Percentiles rank a stretch among this genome's conserved stretches.
These are phyloP conservation scores for Cyberlindnera mississippiensis DNA, from an alignment of 805 yeast genomes.

Conservation along the genomic window DNA sequence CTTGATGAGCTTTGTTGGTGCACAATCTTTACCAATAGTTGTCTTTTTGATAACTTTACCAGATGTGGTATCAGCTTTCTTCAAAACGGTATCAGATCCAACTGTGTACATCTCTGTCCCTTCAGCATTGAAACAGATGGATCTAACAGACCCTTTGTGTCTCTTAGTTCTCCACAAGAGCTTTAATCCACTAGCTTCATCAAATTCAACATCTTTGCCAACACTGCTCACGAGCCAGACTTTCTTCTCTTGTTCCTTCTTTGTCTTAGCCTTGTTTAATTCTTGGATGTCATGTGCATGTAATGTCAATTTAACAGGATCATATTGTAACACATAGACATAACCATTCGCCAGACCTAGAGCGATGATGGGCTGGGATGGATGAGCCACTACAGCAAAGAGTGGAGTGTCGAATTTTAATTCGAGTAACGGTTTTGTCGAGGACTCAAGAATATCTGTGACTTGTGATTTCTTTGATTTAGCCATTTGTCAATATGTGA, in stretches of 20 bases:
- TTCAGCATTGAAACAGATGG: slow-evolving; percentile 53
- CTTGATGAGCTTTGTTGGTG: slow-evolving; percentile 33
- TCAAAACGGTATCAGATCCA: slow-evolving; percentile 78
- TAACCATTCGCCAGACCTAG: slow-evolving; percentile 84
- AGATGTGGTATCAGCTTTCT: slow-evolving; percentile 62
- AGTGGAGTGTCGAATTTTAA: slow-evolving; percentile 52
- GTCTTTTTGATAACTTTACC: slow-evolving; percentile 62
- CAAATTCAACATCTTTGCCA: slow-evolving; percentile 18
- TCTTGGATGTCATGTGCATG: slow-evolving; percentile 25
- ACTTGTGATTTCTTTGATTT: slow-evolving; percentile 15
- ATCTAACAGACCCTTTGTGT: slow-evolving; percentile 85
- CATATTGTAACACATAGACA: slow-evolving; percentile 57
- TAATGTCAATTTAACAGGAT: slow-evolving; percentile 42
- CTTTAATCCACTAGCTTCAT: slow-evolving; percentile 27
- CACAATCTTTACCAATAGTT: slow-evolving; percentile 3
- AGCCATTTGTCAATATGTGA: not conserved
- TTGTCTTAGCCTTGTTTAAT: slow-evolving; percentile 28
- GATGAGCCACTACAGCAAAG: slow-evolving; percentile 79
- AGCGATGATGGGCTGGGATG: slow-evolving; percentile 56
- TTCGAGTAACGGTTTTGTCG: slow-evolving; percentile 32
- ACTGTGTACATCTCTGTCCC: slow-evolving; percentile 57
- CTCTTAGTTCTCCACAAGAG: slow-evolving; percentile 79
- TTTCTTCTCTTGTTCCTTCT: slow-evolving; percentile 29
- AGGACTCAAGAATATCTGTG: slow-evolving; percentile 19
- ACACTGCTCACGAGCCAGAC: slow-evolving; percentile 42